A percentile compares a stretch with the other conserved stretches of the same genome.
These are phyloP conservation scores for Alternaria tenuissima DNA, from an alignment of 2,329 filamentous ascomycete genomes.

Conservation along the genomic window DNA sequence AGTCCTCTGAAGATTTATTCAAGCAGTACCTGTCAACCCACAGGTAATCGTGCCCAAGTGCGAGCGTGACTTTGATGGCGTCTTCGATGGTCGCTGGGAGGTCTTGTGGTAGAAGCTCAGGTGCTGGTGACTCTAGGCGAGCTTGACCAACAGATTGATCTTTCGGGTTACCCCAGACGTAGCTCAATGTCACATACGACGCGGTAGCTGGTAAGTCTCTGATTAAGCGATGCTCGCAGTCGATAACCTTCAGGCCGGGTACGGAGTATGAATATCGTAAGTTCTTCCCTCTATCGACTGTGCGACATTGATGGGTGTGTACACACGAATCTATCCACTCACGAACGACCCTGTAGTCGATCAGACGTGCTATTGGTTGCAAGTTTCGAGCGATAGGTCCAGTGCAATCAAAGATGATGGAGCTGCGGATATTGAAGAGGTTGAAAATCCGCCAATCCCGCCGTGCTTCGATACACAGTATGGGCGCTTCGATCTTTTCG, in stretches of 20 bases:
- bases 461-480: neutral
- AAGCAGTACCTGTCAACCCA: neutral
- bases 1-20: neutral
- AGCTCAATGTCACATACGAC: neutral
- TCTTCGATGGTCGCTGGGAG: neutral
- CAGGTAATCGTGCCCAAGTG: neutral
- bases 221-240: neutral
- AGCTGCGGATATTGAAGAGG: neutral
- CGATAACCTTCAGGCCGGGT: neutral
- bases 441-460: neutral
- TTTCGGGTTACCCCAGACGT: neutral
- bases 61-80: neutral
- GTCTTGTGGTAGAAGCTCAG: neutral
- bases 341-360: neutral
- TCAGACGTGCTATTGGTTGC: neutral
- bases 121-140: neutral
- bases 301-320: neutral
- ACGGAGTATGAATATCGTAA: too few relatives aligned
- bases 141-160: neutral
- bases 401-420: neutral
- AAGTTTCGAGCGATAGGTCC: neutral
- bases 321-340: neutral
- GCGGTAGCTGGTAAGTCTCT: neutral
- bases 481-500: neutral
- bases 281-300: too few relatives aligned